phyloP scores from a whole-genome alignment of 306 rosid species.

The Potentilla sterilis region DNA sequence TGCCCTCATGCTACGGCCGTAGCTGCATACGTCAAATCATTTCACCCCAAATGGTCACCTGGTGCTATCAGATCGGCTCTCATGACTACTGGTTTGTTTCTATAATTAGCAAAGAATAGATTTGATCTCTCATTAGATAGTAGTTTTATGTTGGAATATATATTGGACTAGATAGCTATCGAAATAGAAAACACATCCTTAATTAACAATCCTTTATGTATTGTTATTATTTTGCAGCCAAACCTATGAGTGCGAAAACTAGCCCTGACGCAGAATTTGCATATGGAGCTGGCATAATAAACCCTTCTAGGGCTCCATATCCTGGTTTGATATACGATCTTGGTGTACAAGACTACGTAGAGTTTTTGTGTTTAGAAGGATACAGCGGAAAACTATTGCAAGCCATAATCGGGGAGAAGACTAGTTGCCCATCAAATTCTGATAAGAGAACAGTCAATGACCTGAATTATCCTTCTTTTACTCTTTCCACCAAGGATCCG shows the following conservation, averaged over 20 bases:
- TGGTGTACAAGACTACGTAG: slow-evolving; percentile 23
- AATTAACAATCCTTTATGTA: neutral
- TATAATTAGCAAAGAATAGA: neutral
- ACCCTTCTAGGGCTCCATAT: slow-evolving; percentile 32
- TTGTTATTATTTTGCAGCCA: slow-evolving; percentile 28
- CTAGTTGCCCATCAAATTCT: neutral
- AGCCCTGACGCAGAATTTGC: slow-evolving; percentile 36
- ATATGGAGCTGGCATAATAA: slow-evolving; percentile 47
- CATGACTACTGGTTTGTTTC: slow-evolving; percentile 41
- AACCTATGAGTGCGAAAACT: slow-evolving; percentile 19
- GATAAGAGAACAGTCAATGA: slow-evolving; percentile 16
- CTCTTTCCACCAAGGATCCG: slow-evolving; percentile 16
- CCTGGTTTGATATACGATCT: slow-evolving; percentile 56
- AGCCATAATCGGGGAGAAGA: slow-evolving; percentile 9
- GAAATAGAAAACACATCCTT: neutral
- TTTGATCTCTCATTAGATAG: neutral
- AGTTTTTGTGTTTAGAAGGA: slow-evolving; percentile 47
- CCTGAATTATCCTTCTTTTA: slow-evolving; percentile 53
- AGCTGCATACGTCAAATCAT: slow-evolving; percentile 54
- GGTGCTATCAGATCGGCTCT: slow-evolving; percentile 42
- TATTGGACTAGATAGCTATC: neutral
- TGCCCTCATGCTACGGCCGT: slow-evolving; percentile 46
- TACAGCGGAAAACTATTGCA: slow-evolving; percentile 26
- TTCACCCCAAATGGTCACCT: slow-evolving; percentile 49
- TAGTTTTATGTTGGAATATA: no score